phyloP scores from a whole-genome alignment of 106 monocot species.

The Dendrobium catenatum region DNA sequence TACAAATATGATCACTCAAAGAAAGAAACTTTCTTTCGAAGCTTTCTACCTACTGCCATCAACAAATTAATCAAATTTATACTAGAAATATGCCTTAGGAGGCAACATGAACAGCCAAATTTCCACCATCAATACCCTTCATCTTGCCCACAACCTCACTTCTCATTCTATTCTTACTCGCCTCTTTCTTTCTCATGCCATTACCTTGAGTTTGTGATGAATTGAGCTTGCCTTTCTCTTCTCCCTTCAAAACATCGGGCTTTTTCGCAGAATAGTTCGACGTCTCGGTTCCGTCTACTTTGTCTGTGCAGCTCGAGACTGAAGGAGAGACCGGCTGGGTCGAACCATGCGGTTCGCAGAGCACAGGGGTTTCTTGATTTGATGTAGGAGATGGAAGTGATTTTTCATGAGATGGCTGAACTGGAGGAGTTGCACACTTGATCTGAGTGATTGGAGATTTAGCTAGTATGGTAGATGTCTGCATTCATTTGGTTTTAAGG shows the following conservation, averaged over 20 bases:
- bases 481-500: background rate
- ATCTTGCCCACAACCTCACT: background rate
- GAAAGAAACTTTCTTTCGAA: too few relatives aligned
- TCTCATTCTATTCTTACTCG: background rate
- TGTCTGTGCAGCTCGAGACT: background rate
- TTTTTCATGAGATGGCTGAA: background rate
- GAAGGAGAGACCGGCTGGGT: background rate
- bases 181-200: constrained; percentile 10
- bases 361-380: background rate
- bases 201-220: background rate
- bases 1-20: too few relatives aligned
- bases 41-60: background rate
- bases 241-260: background rate
- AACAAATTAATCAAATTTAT: constrained; percentile 14
- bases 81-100: constrained; percentile 13
- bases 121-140: constrained; percentile 17
- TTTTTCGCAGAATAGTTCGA: background rate
- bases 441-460: background rate
- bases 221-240: constrained; percentile 8
- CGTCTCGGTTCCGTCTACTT: background rate
- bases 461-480: background rate
- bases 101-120: constrained; percentile 34
- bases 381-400: background rate
- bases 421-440: background rate
- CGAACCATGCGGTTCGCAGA: background rate